Percentiles rank a stretch among this genome's conserved stretches.
Conservation (phyloP, 2,329 filamentous ascomycete species). For the Aspergillus sp. region DNA sequence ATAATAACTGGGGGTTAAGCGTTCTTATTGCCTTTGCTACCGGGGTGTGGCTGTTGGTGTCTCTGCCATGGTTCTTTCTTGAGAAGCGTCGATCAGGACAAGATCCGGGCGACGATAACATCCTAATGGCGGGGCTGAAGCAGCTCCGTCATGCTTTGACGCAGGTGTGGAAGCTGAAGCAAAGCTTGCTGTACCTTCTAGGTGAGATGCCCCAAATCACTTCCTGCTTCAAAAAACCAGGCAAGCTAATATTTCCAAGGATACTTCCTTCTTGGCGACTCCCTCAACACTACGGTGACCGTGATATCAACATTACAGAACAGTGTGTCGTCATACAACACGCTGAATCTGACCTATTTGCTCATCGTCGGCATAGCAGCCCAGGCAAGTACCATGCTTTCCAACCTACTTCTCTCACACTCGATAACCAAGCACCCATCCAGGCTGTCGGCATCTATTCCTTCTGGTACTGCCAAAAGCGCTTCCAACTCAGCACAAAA, state of each 20-base stretch:
- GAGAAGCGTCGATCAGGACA: slow-evolving; percentile 65
- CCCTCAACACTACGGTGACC: slow-evolving; percentile 68
- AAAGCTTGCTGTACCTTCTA: slow-evolving; percentile 64
- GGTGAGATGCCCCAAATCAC: slow-evolving; percentile 36
- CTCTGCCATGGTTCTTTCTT: slow-evolving; percentile 65
- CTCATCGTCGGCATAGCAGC: slow-evolving; percentile 65
- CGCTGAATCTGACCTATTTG: slow-evolving; percentile 64
- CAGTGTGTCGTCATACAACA: slow-evolving; percentile 63
- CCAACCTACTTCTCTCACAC: no score
- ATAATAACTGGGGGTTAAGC: slow-evolving; percentile 67
- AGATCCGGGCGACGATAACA: slow-evolving; percentile 46
- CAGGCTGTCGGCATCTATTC: slow-evolving; percentile 56
- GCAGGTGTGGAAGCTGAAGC: slow-evolving; percentile 64
- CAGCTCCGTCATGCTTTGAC: slow-evolving; percentile 59
- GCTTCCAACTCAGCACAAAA: slow-evolving; percentile 61
- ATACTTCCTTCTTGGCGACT: slow-evolving; percentile 70
- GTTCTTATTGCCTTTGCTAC: slow-evolving; percentile 66
- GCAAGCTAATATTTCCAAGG: slow-evolving; percentile 25
- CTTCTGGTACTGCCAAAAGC: slow-evolving; percentile 63
- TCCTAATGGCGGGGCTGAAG: slow-evolving; percentile 60
- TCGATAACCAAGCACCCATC: not conserved
- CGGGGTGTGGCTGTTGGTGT: slow-evolving; percentile 63
- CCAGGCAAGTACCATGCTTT: slow-evolving; percentile 44
- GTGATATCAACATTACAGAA: slow-evolving; percentile 67
- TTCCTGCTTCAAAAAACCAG: not conserved